Base-by-base conservation (phyloP, 2,329 filamentous ascomycete species). In the Ceratocystis eucalypticola region DNA sequence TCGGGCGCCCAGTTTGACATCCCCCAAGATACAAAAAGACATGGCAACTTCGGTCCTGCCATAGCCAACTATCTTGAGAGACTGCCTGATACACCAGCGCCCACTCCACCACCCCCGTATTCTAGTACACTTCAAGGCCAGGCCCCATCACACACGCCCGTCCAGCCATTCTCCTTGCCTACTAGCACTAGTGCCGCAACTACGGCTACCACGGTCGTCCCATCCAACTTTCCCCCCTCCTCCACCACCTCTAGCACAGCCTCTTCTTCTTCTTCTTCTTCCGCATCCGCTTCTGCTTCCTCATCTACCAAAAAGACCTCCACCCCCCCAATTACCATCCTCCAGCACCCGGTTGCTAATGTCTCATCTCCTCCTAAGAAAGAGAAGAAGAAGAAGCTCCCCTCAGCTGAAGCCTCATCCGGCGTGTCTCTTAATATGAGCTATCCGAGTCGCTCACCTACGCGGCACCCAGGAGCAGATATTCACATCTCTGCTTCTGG, bases 21-120 rank as follows among this genome's bases (percentile, higher is more conserved):
- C 28, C 17, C 28, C 12, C 30, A 65, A 41, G 61, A 68, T 30
- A 20, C 59, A 22, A 44, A 33, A 48, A 53, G 44, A 28, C 64
- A 59, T 20, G 62, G 62, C 22, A 53, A 48, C 12, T 53, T 65
- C 15, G 53, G 57, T 20, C 33, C 45, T 25, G 44, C 53, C 44
- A 53, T 64, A 61, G 55, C 41, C 55, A 64, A 50, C n/a, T 64
- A 64, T 22, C 44, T 61, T n/a, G 37, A 65, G 17, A 37, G 61
- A 37, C 64, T 63, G 12, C 66, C 66, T 20, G 64, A 63, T 20
- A 68, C 66, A 4, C 66, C 66, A 30, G 66, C 66, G 15, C 63
- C 66, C 28, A 68, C 66, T 10, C 66, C 66, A 15, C 66, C 63
- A 12, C 66, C 66, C 17, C 25, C 48, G 7, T 20, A 44, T 41